Base-by-base conservation (phyloP, 2,329 filamentous ascomycete genomes). In the Scedosporium minutisporum region DNA sequence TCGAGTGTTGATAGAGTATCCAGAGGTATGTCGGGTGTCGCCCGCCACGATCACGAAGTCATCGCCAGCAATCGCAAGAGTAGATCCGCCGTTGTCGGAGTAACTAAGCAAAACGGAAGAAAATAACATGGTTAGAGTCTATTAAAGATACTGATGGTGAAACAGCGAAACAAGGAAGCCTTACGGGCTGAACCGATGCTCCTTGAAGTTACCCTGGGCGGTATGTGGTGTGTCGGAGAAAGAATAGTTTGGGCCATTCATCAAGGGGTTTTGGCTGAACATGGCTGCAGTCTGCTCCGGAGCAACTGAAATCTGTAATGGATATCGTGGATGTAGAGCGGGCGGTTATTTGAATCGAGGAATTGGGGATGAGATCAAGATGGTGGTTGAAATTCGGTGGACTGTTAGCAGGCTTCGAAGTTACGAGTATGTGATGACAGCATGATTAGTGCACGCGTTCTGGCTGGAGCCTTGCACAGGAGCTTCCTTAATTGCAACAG, bases 1-100 rank as follows among this genome's bases (percentile, higher is more conserved):
- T 71, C 95, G 90, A 64, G 93, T 93, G 86, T 99, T 97, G 87
- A 99, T 99, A 82, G 89, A 97, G 86, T 96, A 99, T 73, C 96
- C 95, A 67, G 90, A 89, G 63, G 93, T 96, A 72, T 91, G 91
- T 74, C 95, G 90, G 69, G 95, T 99, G 80, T 99, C 95, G 77
- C 96, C 95, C 55, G 95, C 95, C 75, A 99, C 87, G 78, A 99
- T 96, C 73, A 92, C 87, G 81, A 97, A 99, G 80, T 96, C 90
- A 73, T 87, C 87, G 69, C 96, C 95, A 46, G 91, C 88, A 76
- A 99, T 97, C 71, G 92, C 95, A 63, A 99, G 86, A 62, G 95
- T 97, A 65, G 92, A 96, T 69, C 95, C 95, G 69, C 95, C 95
- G 75, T 99, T 99, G 81, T 99, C 93, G 68, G 95, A 96, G 78